Base-by-base conservation (phyloP, 768 basidiomycete genomes). In the Lepiota brunneoincarnata region DNA sequence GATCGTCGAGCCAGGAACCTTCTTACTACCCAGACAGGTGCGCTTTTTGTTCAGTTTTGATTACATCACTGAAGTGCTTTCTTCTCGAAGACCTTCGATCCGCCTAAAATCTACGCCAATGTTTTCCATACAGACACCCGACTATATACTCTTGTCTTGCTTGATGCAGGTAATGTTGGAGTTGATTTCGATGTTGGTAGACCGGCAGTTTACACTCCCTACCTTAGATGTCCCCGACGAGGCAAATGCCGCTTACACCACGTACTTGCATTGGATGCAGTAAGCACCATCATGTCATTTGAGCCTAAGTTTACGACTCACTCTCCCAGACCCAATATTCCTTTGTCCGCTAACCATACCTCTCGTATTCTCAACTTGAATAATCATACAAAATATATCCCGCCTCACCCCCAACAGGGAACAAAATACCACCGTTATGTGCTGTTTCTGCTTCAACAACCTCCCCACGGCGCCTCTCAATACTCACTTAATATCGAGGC, bases 391-490 rank as follows among this genome's bases (percentile, higher is more conserved):
- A 71, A 73, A 21, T 98, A 95, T 68, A 75, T 95, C 58, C 90
- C 96, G 4, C 97, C 95, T 3, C 93, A 97, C 60, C 96, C 96
- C 2, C 89, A 93, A 65, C 80, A 81, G 35, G 93, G 94, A 46
- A 88, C 93, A 10, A 83, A 84, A 0, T 93, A 91, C 70, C 96
- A 99, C 70, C 92, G 96, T 57, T 97, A 96, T 68, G 81, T 84
- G 7, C 60, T 87, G 40, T 73, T 96, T 24, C 73, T 96, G 24
- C 76, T 95, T 43, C 85, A 83, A 9, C 93, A 96, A 61, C 75
- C 80, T 28, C 70, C 76, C 9, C 58, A 68, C 34, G 67, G 57
- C n/a, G 59, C 57, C 1, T 52, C 61, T 15, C 61, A 63, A 28
- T 73, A 76, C 61, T 67, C 69, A 34, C 67, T 67, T 39, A 71